Percentiles rank a stretch among this genome's conserved stretches.
phyloP scores from a whole-genome alignment of 768 basidiomycete genomes.

The Termitomyces sp. region DNA sequence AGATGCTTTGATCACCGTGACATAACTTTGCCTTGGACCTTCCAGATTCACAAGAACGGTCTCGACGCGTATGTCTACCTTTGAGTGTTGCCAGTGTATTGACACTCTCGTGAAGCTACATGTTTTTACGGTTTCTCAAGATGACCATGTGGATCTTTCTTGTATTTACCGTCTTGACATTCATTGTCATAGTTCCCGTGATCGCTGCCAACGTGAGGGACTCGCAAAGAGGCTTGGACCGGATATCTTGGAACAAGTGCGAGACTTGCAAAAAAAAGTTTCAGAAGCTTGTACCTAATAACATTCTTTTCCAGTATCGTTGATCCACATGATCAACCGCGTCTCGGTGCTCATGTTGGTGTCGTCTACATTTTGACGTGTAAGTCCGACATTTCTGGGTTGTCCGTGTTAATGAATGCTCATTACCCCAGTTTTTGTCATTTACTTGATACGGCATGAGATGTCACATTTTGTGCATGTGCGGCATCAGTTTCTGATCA shows the following conservation, averaged over 20 bases:
- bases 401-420: not conserved
- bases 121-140: slow-evolving; percentile 61
- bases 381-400: slow-evolving; percentile 16
- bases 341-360: slow-evolving; percentile 56
- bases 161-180: slow-evolving; percentile 54
- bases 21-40: not conserved
- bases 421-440: slow-evolving; percentile 45
- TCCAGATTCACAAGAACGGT: not conserved
- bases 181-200: slow-evolving; percentile 57
- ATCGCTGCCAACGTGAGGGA: slow-evolving; percentile 41
- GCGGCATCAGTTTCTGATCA: slow-evolving; percentile 57
- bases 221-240: slow-evolving; percentile 33
- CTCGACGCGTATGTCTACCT: not conserved
- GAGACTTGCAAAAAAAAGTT: slow-evolving; percentile 2
- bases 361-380: slow-evolving; percentile 48
- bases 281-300: not conserved
- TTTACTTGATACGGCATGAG: slow-evolving; percentile 57
- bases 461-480: slow-evolving; percentile 54
- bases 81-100: not conserved
- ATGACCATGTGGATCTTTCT: slow-evolving; percentile 59
- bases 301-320: slow-evolving; percentile 26
- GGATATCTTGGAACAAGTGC: slow-evolving; percentile 51
- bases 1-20: no score
- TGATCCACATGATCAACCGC: slow-evolving; percentile 31
- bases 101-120: slow-evolving; percentile 28